These are phyloP conservation scores for Meira nashicola DNA, from an alignment of 1,284 basidiomycete genomes.

Conservation along the genomic window DNA sequence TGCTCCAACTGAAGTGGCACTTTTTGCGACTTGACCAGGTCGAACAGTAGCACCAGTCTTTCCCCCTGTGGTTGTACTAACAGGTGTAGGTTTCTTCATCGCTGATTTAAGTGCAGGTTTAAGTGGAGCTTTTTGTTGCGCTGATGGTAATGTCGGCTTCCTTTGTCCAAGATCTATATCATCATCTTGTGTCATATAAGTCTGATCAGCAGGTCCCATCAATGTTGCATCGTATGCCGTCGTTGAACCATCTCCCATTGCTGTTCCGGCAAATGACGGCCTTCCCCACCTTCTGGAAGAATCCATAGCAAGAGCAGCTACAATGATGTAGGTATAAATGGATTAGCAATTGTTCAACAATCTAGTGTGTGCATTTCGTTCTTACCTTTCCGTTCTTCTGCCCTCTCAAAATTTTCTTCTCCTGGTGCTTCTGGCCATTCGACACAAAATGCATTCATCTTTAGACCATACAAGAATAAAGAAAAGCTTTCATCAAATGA, in stretches of 20 bases:
- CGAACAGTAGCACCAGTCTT: background rate
- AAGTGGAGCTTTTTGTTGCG: constrained; percentile 16
- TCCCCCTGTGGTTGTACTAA: constrained; percentile 4
- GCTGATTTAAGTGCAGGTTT: constrained; percentile 17
- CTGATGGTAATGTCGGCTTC: constrained; percentile 17
- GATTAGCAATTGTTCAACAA: background rate
- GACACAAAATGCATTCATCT: constrained; percentile 87
- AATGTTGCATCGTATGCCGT: background rate
- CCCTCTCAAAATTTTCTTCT: constrained; percentile 40
- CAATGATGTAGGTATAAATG: background rate
- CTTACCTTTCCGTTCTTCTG: constrained; percentile 27
- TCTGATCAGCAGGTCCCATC: constrained; percentile 32
- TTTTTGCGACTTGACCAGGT: constrained; percentile 60
- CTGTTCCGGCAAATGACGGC: background rate
- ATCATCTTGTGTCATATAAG: constrained; percentile 44
- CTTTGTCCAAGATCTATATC: constrained; percentile 5
- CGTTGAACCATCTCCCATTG: constrained; percentile 6
- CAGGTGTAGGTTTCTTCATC: constrained; percentile 11
- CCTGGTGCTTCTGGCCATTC: constrained; percentile 71
- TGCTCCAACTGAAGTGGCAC: constrained; percentile 60
- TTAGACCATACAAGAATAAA: constrained; percentile 82
- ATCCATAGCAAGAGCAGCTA: background rate
- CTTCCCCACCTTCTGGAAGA: background rate
- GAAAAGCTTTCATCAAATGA: constrained; percentile 90
- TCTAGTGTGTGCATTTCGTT: no score